Evolutionary conservation across 495 filamentous ascomycete species (phyloP).

Genomic region (Friedmanniomyces endolithicus): DNA sequence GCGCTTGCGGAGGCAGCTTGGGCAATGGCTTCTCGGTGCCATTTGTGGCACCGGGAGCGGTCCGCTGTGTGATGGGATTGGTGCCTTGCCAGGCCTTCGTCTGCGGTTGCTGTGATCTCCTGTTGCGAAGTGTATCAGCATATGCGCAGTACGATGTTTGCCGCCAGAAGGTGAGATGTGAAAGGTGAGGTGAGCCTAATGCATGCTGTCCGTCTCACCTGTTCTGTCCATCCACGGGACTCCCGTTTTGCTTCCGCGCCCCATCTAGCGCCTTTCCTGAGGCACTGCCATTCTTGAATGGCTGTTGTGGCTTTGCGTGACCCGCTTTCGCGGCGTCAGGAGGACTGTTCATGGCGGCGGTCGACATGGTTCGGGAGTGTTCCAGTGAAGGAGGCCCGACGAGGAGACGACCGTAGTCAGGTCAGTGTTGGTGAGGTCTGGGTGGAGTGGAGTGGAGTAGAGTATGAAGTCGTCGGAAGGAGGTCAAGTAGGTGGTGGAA

Average conservation of each 20-base stretch:
- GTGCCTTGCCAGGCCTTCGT: slow-evolving; percentile 42
- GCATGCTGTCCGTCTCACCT: too few relatives aligned
- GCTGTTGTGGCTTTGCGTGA: slow-evolving; percentile 26
- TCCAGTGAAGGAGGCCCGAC: not conserved
- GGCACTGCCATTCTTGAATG: not conserved
- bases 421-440: too few relatives aligned
- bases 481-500: too few relatives aligned
- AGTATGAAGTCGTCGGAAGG: too few relatives aligned
- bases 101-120: not conserved
- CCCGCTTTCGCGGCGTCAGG: slow-evolving; percentile 2
- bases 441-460: too few relatives aligned
- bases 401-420: too few relatives aligned
- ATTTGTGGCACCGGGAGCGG: slow-evolving; percentile 40
- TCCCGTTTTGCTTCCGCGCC: slow-evolving; percentile 44
- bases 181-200: too few relatives aligned
- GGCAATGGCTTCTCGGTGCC: slow-evolving; percentile 35
- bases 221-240: slow-evolving; percentile 41
- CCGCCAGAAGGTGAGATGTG: too few relatives aligned
- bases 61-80: slow-evolving; percentile 53
- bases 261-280: slow-evolving; percentile 38
- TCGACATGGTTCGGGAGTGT: not conserved
- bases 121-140: not conserved
- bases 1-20: slow-evolving; percentile 27
- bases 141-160: too few relatives aligned
- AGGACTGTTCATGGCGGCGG: not conserved